These are phyloP conservation scores for Fusarium graminum DNA, from an alignment of 2,329 filamentous ascomycete genomes.

Conservation along the genomic window DNA sequence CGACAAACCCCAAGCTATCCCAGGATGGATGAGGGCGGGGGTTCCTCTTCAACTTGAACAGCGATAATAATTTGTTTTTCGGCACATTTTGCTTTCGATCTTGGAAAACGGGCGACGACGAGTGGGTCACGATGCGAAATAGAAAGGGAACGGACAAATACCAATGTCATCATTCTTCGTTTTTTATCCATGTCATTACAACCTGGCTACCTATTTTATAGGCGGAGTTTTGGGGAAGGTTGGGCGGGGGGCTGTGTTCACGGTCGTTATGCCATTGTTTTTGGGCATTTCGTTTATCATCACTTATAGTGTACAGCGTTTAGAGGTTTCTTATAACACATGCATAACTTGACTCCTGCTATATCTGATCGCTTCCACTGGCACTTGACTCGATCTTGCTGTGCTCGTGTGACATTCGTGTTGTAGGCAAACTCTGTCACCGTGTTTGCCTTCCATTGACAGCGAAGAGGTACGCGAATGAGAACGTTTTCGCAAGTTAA, in stretches of 20 bases:
- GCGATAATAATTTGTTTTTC: slow-evolving; percentile 25
- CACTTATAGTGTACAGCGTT: slow-evolving; percentile 24
- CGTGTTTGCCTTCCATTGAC: background rate
- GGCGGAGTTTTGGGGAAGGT: slow-evolving; percentile 17
- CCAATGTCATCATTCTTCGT: slow-evolving; percentile 14
- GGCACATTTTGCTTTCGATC: slow-evolving; percentile 15
- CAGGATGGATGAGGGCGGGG: slow-evolving; percentile 22
- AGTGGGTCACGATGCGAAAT: slow-evolving; percentile 24
- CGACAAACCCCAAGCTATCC: slow-evolving; percentile 12
- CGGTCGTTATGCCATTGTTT: slow-evolving; percentile 19
- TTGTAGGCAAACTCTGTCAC: background rate
- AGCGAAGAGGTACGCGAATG: background rate
- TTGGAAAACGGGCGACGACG: slow-evolving; percentile 20
- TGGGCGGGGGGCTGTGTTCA: slow-evolving; percentile 5
- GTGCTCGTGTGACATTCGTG: background rate
- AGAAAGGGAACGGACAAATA: slow-evolving; percentile 17
- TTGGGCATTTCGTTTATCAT: slow-evolving; percentile 14
- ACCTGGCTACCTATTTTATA: slow-evolving; percentile 9
- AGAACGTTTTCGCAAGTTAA: slow-evolving; percentile 1
- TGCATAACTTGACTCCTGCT: slow-evolving; percentile 1
- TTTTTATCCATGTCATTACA: slow-evolving; percentile 1
- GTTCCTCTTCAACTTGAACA: slow-evolving; percentile 13
- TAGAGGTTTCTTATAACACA: slow-evolving; percentile 22
- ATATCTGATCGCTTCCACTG: background rate
- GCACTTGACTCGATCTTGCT: background rate